Conservation (phyloP, 192 early-diverging fungal species). For the Podila clonocystis region DNA sequence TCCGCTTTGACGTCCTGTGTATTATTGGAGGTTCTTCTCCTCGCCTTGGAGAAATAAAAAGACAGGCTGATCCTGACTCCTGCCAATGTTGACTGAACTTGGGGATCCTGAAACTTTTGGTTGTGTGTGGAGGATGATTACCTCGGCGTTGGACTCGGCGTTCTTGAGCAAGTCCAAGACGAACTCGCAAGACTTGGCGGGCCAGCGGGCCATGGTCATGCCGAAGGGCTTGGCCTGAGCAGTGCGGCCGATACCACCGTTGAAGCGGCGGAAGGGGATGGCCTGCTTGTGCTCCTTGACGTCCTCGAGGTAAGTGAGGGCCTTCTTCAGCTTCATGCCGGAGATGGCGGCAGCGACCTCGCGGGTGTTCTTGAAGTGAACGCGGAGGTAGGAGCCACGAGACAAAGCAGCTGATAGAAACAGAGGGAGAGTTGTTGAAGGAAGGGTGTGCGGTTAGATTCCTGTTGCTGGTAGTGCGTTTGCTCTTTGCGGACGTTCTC, state of each 20-base stretch:
- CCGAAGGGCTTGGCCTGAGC: slow-evolving; percentile 97
- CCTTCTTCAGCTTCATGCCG: slow-evolving; percentile 93
- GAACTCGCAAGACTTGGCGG: slow-evolving; percentile 96
- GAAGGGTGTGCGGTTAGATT: background rate
- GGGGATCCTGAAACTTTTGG: background rate
- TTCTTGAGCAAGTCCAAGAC: slow-evolving; percentile 95
- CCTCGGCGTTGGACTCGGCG: slow-evolving; percentile 97
- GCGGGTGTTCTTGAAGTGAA: slow-evolving; percentile 98
- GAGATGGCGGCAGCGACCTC: slow-evolving; percentile 94
- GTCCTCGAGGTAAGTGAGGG: slow-evolving; percentile 90
- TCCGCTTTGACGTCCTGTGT: too few species aligned
- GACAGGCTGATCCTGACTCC: background rate
- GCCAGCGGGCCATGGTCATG: slow-evolving; percentile 90
- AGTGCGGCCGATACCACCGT: slow-evolving; percentile 96
- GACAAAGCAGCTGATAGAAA: slow-evolving; percentile 78
- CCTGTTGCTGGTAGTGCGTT: background rate
- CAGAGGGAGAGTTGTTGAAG: background rate
- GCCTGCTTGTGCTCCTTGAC: slow-evolving; percentile 98
- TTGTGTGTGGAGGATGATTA: slow-evolving; percentile 20
- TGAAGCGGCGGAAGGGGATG: slow-evolving; percentile 97
- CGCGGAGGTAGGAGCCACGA: slow-evolving; percentile 93
- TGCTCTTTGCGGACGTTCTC: background rate
- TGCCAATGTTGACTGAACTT: too few species aligned
- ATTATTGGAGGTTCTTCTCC: too few species aligned
- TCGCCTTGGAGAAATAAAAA: too few species aligned